Evolutionary conservation across 306 rosid genomes (phyloP).

Genomic region (Elaeagnus macrophylla): DNA sequence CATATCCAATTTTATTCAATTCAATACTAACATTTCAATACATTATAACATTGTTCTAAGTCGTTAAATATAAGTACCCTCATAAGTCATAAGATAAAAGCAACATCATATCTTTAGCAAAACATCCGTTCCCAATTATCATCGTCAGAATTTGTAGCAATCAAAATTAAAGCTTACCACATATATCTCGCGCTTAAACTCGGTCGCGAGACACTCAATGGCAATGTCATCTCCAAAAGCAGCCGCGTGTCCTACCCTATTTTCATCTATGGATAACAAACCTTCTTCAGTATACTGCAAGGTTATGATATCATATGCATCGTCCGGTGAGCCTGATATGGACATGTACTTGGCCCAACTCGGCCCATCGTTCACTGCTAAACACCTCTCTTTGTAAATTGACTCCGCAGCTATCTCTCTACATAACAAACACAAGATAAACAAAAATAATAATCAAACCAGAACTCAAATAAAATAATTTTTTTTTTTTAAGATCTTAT

Average conservation of each 20-base stretch:
- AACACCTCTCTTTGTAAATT: slow-evolving; percentile 85
- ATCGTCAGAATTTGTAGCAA: slow-evolving; percentile 3
- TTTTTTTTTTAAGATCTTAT: no score
- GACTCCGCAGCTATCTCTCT: slow-evolving; percentile 94
- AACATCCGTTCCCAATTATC: no score
- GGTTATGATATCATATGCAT: slow-evolving; percentile 84
- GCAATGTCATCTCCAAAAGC: slow-evolving; percentile 98
- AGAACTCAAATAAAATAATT: no score
- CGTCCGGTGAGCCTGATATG: slow-evolving; percentile 73
- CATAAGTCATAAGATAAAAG: no score
- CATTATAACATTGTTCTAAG: no score
- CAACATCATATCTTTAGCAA: no score
- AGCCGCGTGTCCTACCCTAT: slow-evolving; percentile 82
- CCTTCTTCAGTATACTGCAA: slow-evolving; percentile 95
- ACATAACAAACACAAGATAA: slow-evolving; percentile 23
- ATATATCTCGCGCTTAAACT: slow-evolving; percentile 83
- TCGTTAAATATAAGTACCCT: no score
- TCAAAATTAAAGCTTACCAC: slow-evolving; percentile 54
- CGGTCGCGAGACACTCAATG: slow-evolving; percentile 96
- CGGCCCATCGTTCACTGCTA: slow-evolving; percentile 63
- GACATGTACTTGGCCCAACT: slow-evolving; percentile 98
- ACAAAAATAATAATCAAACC: slow-evolving; percentile 7
- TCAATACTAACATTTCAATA: no score
- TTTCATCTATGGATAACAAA: slow-evolving; percentile 75
- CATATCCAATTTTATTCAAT: no score